Evolutionary conservation across 2,329 filamentous ascomycete genomes (phyloP).

Genomic region (Mariannaea sp.): DNA sequence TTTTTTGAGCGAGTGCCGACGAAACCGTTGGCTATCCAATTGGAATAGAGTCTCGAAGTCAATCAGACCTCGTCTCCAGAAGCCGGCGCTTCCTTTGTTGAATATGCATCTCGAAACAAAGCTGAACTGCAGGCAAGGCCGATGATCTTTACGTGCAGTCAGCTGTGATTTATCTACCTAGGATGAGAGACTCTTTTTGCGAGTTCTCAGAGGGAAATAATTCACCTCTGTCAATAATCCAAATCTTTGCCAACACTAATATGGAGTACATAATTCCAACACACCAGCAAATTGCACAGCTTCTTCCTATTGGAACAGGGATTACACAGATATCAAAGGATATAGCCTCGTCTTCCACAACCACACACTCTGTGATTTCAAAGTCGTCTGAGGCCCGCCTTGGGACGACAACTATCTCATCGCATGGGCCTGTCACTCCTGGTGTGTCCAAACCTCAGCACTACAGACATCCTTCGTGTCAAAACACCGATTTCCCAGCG

Average conservation of each 20-base stretch:
- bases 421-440: not conserved
- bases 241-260: slow-evolving; percentile 1
- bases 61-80: slow-evolving; percentile 8
- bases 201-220: slow-evolving; percentile 2
- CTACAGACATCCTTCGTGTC: slow-evolving; percentile 23
- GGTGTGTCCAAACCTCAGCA: slow-evolving; percentile 9
- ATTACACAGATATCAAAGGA: slow-evolving; percentile 28
- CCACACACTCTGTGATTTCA: slow-evolving; percentile 13
- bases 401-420: slow-evolving; percentile 9
- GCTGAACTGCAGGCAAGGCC: slow-evolving; percentile 13
- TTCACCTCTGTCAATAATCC: slow-evolving; percentile 10
- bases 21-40: slow-evolving; percentile 21
- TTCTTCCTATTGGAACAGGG: slow-evolving; percentile 28
- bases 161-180: slow-evolving; percentile 22
- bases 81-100: slow-evolving; percentile 30
- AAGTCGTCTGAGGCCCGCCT: slow-evolving; percentile 16
- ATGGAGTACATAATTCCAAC: slow-evolving; percentile 25
- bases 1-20: slow-evolving; percentile 11
- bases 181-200: slow-evolving; percentile 8
- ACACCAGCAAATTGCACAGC: slow-evolving; percentile 14
- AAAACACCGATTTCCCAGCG: slow-evolving; percentile 2
- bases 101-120: slow-evolving; percentile 27
- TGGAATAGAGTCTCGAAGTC: slow-evolving; percentile 6
- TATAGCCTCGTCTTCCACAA: slow-evolving; percentile 14
- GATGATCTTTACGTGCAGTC: slow-evolving; percentile 18